Conservation (phyloP, 768 basidiomycete genomes). For the Boletus tomentosulus region DNA sequence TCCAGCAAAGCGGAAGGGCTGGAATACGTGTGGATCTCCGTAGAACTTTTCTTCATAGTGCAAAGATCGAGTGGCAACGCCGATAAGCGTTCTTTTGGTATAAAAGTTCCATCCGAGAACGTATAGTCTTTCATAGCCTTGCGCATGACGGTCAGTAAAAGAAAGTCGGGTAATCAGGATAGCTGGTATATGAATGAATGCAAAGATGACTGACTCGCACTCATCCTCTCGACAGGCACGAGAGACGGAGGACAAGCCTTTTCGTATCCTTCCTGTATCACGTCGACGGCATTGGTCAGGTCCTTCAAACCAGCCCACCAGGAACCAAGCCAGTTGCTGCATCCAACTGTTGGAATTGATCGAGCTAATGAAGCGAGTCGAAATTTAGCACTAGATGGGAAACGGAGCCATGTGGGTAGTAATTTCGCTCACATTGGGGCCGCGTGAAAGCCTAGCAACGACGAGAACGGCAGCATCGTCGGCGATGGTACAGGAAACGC, state of each 20-base stretch:
- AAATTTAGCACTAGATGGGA: not conserved
- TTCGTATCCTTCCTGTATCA: conserved; percentile 30
- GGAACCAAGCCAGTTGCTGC: conserved; percentile 22
- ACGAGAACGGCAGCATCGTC: not conserved
- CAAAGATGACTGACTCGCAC: conserved; percentile 14
- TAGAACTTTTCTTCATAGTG: too few relatives aligned
- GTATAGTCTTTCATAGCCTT: too few relatives aligned
- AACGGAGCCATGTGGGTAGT: not conserved
- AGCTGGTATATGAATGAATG: not conserved
- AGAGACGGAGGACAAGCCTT: conserved; percentile 14
- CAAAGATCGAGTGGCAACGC: too few relatives aligned
- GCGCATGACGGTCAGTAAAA: conserved; percentile 7
- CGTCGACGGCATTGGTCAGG: conserved; percentile 11
- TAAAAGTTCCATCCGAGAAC: too few relatives aligned
- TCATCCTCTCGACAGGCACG: conserved; percentile 7
- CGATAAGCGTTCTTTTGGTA: too few relatives aligned
- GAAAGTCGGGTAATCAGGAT: not conserved
- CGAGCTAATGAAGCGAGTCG: conserved; percentile 7
- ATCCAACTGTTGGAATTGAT: conserved; percentile 29
- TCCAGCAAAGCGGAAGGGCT: too few relatives aligned
- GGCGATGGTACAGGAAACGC: too few relatives aligned
- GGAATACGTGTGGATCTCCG: too few relatives aligned
- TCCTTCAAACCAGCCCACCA: too few relatives aligned
- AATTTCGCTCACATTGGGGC: not conserved
- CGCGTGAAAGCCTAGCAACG: not conserved